Conservation (phyloP, 768 basidiomycete genomes). For the Serendipita sp. region DNA sequence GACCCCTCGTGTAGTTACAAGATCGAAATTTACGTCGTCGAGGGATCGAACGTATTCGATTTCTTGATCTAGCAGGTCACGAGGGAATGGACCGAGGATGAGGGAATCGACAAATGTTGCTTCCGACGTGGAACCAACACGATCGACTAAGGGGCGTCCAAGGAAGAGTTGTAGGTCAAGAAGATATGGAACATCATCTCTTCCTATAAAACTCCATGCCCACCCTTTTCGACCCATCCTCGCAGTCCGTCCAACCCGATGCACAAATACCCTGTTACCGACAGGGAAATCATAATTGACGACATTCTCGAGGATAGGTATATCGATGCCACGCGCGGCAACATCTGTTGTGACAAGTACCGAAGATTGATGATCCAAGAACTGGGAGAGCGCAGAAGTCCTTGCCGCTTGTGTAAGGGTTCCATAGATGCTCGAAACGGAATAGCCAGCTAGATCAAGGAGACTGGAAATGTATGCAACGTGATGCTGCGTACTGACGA, state of each 20-base stretch:
- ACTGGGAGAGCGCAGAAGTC: slow-evolving; percentile 76
- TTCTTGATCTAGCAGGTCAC: slow-evolving; percentile 66
- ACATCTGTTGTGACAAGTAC: slow-evolving; percentile 95
- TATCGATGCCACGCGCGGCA: slow-evolving; percentile 95
- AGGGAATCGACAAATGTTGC: slow-evolving; percentile 55
- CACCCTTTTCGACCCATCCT: slow-evolving; percentile 88
- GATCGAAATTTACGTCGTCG: slow-evolving; percentile 44
- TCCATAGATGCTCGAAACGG: slow-evolving; percentile 89
- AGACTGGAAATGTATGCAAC: slow-evolving; percentile 84
- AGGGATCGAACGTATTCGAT: slow-evolving; percentile 60
- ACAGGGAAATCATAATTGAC: slow-evolving; percentile 98
- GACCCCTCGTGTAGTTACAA: slow-evolving; percentile 56
- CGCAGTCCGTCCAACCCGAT: slow-evolving; percentile 93
- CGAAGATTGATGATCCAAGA: slow-evolving; percentile 61
- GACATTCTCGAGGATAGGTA: slow-evolving; percentile 90
- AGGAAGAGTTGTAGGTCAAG: slow-evolving; percentile 89
- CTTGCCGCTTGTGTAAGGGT: slow-evolving; percentile 87
- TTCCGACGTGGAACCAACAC: slow-evolving; percentile 31
- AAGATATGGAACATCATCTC: slow-evolving; percentile 73
- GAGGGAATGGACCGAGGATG: slow-evolving; percentile 68
- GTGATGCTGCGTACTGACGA: slow-evolving; percentile 95
- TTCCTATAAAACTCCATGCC: slow-evolving; percentile 90
- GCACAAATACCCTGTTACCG: slow-evolving; percentile 83
- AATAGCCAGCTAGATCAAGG: slow-evolving; percentile 65
- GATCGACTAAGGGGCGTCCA: slow-evolving; percentile 51